Conservation (phyloP, 257 asterid species). For the Fraxinus excelsior region DNA sequence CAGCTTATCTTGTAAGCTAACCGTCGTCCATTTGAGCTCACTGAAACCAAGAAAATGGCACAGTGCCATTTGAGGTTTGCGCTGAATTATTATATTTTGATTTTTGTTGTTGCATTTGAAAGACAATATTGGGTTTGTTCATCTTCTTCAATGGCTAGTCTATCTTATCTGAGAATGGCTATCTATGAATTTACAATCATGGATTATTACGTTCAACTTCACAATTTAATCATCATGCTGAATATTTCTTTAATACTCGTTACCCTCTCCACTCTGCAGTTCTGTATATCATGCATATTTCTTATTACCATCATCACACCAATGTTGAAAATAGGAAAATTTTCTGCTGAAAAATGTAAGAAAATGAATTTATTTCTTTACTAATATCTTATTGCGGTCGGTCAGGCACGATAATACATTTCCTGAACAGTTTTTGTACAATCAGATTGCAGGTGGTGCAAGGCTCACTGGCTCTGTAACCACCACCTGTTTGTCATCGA, state of each 20-base stretch:
- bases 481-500: conserved; percentile 24
- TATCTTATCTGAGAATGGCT: conserved; percentile 80
- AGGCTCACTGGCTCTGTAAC: conserved; percentile 27
- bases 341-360: too few species aligned
- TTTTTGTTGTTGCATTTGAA: conserved; percentile 6
- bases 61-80: too few species aligned
- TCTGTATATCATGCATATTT: conserved; percentile 2
- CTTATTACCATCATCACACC: too few species aligned
- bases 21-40: too few species aligned
- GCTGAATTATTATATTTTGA: background rate
- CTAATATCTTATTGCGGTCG: too few species aligned
- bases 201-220: conserved; percentile 37
- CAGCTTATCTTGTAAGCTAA: too few species aligned
- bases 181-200: conserved; percentile 57
- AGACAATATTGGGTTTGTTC: conserved; percentile 66
- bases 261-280: too few species aligned
- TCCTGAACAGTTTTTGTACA: background rate
- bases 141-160: conserved; percentile 78
- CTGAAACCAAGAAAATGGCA: too few species aligned
- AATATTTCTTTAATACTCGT: too few species aligned
- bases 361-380: too few species aligned
- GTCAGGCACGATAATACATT: background rate
- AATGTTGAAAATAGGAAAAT: too few species aligned
- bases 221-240: too few species aligned
- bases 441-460: conserved; percentile 44